Evolutionary conservation across 179 eudicot species (phyloP).

Genomic region (Vitellaria paradoxa): DNA sequence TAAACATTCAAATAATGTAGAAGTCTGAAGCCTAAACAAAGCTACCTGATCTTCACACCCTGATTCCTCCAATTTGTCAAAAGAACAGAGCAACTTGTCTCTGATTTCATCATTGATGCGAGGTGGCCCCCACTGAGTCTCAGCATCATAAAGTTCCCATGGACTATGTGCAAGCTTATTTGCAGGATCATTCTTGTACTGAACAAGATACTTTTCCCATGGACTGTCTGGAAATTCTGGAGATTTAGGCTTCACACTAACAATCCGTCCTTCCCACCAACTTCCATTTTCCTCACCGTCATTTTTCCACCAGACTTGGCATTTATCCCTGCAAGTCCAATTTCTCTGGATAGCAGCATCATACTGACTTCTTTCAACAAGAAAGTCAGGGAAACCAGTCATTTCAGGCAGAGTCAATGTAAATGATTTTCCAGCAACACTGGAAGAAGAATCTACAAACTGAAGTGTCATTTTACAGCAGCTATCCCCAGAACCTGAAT

Average conservation of each 20-base stretch:
- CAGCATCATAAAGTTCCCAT: slow-evolving; percentile 87
- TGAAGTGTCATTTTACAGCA: slow-evolving; percentile 81
- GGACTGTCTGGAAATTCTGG: slow-evolving; percentile 89
- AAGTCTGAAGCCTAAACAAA: not conserved
- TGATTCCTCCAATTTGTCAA: slow-evolving; percentile 54
- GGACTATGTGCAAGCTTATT: slow-evolving; percentile 75
- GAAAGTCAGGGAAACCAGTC: slow-evolving; percentile 72
- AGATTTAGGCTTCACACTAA: slow-evolving; percentile 61
- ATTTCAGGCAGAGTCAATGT: slow-evolving; percentile 75
- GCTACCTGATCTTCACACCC: slow-evolving; percentile 61
- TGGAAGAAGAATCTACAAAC: slow-evolving; percentile 61
- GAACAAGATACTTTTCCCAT: slow-evolving; percentile 76
- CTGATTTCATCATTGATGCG: slow-evolving; percentile 57
- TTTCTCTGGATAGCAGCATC: slow-evolving; percentile 70
- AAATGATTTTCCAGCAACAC: slow-evolving; percentile 57
- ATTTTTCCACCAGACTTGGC: slow-evolving; percentile 96
- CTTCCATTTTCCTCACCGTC: slow-evolving; percentile 73
- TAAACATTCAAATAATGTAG: not conserved
- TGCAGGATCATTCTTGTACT: slow-evolving; percentile 68
- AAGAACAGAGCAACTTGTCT: slow-evolving; percentile 44
- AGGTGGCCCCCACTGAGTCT: slow-evolving; percentile 76
- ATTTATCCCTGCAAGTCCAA: slow-evolving; percentile 81
- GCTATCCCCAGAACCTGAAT: slow-evolving; percentile 89
- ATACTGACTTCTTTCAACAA: slow-evolving; percentile 74
- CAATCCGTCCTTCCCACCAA: slow-evolving; percentile 93